These are phyloP conservation scores for Podospora conica DNA, from an alignment of 495 filamentous ascomycete genomes.

Conservation along the genomic window DNA sequence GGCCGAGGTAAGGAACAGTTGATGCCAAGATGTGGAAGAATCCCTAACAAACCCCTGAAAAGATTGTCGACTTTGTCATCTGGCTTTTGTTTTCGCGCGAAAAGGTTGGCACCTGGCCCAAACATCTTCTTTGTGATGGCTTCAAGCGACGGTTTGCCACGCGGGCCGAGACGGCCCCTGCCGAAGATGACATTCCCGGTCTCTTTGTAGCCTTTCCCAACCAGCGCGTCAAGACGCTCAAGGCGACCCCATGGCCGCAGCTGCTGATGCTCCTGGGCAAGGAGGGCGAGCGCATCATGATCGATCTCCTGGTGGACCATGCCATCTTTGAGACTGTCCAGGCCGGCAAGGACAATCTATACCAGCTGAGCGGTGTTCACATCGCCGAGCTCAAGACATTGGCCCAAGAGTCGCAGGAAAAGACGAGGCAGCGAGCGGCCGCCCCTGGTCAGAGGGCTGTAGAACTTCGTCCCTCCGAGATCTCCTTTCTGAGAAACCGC, in stretches of 20 bases:
- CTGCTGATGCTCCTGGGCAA: slow-evolving; percentile 64
- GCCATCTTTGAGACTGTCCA: slow-evolving; percentile 67
- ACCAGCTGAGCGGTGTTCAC: slow-evolving; percentile 68
- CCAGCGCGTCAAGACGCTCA: slow-evolving; percentile 61
- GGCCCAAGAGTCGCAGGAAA: slow-evolving; percentile 5
- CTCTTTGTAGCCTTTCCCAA: slow-evolving; percentile 57
- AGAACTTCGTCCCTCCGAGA: slow-evolving; percentile 47
- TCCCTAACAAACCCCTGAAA: slow-evolving; percentile 1
- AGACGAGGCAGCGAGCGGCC: slow-evolving; percentile 11
- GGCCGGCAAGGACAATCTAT: slow-evolving; percentile 52
- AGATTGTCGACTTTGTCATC: slow-evolving; percentile 84
- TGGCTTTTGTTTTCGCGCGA: slow-evolving; percentile 63
- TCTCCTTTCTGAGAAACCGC: slow-evolving; percentile 72
- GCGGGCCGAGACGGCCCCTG: not conserved
- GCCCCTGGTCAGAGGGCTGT: slow-evolving; percentile 3
- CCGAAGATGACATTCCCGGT: slow-evolving; percentile 37
- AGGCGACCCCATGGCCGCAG: slow-evolving; percentile 64
- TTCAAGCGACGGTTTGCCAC: slow-evolving; percentile 43
- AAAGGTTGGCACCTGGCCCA: slow-evolving; percentile 44
- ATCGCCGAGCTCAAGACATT: slow-evolving; percentile 34
- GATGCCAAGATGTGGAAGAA: not conserved
- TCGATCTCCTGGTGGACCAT: slow-evolving; percentile 69
- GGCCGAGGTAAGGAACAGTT: slow-evolving; percentile 49
- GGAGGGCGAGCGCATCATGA: slow-evolving; percentile 76
- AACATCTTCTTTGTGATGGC: slow-evolving; percentile 75